Evolutionary conservation across 805 yeast species (phyloP).

Genomic region (Saccharomyces kudriavzevii): DNA sequence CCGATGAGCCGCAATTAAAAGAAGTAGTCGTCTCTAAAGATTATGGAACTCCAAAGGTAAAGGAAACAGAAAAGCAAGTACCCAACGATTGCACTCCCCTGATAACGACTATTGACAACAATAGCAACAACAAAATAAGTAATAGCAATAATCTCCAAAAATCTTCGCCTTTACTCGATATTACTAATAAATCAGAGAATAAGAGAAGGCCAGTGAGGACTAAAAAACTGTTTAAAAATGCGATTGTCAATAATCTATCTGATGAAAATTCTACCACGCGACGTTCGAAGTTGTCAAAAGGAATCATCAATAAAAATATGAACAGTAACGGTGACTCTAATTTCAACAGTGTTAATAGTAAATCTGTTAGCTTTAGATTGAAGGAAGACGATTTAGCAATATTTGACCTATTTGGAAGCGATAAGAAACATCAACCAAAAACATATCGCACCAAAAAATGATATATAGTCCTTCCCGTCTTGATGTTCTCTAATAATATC

Average conservation of each 20-base stretch:
- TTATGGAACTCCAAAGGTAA: not conserved
- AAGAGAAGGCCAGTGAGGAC: conserved; percentile 3
- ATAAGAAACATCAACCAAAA: conserved; percentile 16
- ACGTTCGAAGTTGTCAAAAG: conserved; percentile 1
- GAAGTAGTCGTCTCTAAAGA: not conserved
- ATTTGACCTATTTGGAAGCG: conserved; percentile 35
- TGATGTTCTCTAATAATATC: not conserved
- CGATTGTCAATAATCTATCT: conserved; percentile 25
- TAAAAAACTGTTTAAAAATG: conserved; percentile 22
- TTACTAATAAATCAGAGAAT: conserved; percentile 14
- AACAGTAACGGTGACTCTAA: not conserved
- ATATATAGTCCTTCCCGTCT: not conserved
- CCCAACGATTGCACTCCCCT: not conserved
- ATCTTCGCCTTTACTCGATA: conserved; percentile 6
- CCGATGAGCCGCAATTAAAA: conserved; percentile 1
- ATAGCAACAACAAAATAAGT: not conserved
- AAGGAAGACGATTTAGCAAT: conserved; percentile 32
- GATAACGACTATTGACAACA: not conserved
- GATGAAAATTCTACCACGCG: conserved; percentile 13
- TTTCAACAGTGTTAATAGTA: conserved; percentile 1
- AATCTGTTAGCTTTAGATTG: conserved; percentile 19
- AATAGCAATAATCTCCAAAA: conserved; percentile 7
- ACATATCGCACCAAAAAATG: conserved; percentile 18
- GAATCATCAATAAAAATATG: not conserved
- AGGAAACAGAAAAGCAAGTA: not conserved